Conservation (phyloP, 2,329 filamentous ascomycete genomes). For the Calonectria pseudoturangicola region DNA sequence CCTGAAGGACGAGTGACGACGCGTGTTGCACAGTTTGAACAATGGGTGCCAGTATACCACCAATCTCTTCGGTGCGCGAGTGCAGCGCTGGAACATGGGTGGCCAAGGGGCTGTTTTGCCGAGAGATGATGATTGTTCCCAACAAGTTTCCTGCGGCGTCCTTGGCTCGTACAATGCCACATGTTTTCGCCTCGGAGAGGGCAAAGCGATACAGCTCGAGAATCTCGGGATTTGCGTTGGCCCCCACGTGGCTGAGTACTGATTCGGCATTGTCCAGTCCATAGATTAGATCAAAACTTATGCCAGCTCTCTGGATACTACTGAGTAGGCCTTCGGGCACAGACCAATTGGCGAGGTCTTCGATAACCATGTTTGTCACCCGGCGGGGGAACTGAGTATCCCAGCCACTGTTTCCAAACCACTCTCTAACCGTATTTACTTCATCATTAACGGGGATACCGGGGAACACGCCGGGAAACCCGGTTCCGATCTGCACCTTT, state of each 20-base stretch:
- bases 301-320: conserved; percentile 81
- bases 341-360: conserved; percentile 82
- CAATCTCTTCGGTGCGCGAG: conserved; percentile 75
- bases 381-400: conserved; percentile 78
- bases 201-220: conserved; percentile 87
- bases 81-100: conserved; percentile 82
- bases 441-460: conserved; percentile 81
- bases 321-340: conserved; percentile 86
- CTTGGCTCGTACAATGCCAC: conserved; percentile 90
- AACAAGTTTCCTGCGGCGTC: conserved; percentile 79
- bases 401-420: conserved; percentile 95
- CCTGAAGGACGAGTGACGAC: conserved; percentile 82
- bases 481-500: conserved; percentile 86
- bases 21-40: conserved; percentile 80
- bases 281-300: conserved; percentile 89
- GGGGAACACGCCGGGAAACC: conserved; percentile 89
- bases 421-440: conserved; percentile 74
- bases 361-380: conserved; percentile 81
- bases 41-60: conserved; percentile 87
- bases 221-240: conserved; percentile 84
- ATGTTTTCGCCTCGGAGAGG: conserved; percentile 81
- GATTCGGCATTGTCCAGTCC: conserved; percentile 84
- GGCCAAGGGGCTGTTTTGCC: conserved; percentile 79
- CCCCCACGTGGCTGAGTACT: conserved; percentile 84
- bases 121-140: conserved; percentile 88